Evolutionary conservation across 495 filamentous ascomycete genomes (phyloP), one percentile per base, ranked within the genome.

Genomic region (Glutinoglossum americanum): DNA sequence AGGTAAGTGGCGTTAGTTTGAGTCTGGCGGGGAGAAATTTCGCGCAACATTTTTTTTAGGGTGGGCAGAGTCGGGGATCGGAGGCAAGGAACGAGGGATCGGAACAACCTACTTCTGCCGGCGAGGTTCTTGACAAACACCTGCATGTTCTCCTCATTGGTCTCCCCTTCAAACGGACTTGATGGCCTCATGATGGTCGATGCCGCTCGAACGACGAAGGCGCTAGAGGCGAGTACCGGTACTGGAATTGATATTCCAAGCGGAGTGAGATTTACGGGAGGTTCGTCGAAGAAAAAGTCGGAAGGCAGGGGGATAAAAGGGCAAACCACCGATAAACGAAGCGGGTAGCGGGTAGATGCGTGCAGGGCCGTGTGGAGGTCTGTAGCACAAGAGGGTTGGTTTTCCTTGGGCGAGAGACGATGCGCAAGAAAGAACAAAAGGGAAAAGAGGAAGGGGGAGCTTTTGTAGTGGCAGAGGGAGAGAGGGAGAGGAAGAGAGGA

Each of bases 101-200:
- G 17, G 55, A 45, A 23, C 32, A 21, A 61, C 72, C 64, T 65
- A 76, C 73, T 76, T 58, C 70, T 64, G 56, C 73, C 73, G 6
- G 67, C 62, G 35, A 75, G 57, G 60, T 67, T 68, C 64, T 73
- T 74, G 62, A 76, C 67, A 66, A 76, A 76, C 65, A 76, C 72
- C 62, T 75, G 72, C 65, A 76, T 73, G 2, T 68, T 71, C 10
- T 69, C 66, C 53, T 57, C 55, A 15, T 4, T 27, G 28, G n/a
- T 21, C 19, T 19, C 41, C n/a, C 9, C 55, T 19, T 32, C 28
- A n/a, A 54, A 37, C 17, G 37, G 37, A 39, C 55, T 57, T 51
- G 32, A 37, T 19, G 55, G 37, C 17, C 55, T 32, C 55, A 57
- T 57, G 41, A 21, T 45, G 17, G 2, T 45, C 3, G 15, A 2